These are phyloP conservation scores for Podaxis sp. DNA, from an alignment of 768 basidiomycete species.

Conservation along the genomic window DNA sequence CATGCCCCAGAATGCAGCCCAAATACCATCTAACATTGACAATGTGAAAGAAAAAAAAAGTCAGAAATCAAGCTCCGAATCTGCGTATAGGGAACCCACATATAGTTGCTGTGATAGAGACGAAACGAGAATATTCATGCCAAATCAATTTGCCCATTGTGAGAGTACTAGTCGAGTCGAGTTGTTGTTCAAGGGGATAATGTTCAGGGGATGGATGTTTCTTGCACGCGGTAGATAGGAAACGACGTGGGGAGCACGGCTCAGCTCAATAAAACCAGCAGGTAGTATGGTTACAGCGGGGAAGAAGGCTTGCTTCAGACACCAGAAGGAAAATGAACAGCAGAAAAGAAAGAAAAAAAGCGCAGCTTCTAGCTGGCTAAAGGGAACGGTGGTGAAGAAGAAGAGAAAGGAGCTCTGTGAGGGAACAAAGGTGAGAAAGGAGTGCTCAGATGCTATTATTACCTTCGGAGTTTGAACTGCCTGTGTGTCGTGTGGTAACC, in stretches of 20 bases:
- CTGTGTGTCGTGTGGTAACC: conserved; percentile 11
- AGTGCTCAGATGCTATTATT: background rate
- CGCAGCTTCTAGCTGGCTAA: conserved; percentile 35
- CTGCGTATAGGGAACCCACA: conserved; percentile 51
- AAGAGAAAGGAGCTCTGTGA: conserved; percentile 18
- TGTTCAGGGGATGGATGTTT: conserved; percentile 22
- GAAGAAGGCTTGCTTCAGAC: conserved; percentile 23
- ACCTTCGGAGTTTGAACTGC: conserved; percentile 23
- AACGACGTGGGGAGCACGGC: conserved; percentile 12
- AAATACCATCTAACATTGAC: conserved; percentile 59
- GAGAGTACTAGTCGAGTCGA: conserved; percentile 14
- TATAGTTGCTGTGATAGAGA: conserved; percentile 66
- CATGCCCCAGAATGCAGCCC: conserved; percentile 80
- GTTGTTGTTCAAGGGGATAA: conserved; percentile 16
- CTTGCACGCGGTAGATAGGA: conserved; percentile 22
- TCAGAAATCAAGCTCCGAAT: conserved; percentile 5
- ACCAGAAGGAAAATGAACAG: conserved; percentile 7
- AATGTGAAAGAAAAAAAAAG: background rate
- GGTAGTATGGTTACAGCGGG: background rate
- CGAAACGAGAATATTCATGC: conserved; percentile 73
- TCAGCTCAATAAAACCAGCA: conserved; percentile 9
- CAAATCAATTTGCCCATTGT: conserved; percentile 81
- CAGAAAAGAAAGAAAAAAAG: conserved; percentile 24
- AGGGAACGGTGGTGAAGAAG: conserved; percentile 20
- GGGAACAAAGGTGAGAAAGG: conserved; percentile 21